Evolutionary conservation across 306 rosid genomes (phyloP).

Genomic region (Fragaria nilgerrensis): DNA sequence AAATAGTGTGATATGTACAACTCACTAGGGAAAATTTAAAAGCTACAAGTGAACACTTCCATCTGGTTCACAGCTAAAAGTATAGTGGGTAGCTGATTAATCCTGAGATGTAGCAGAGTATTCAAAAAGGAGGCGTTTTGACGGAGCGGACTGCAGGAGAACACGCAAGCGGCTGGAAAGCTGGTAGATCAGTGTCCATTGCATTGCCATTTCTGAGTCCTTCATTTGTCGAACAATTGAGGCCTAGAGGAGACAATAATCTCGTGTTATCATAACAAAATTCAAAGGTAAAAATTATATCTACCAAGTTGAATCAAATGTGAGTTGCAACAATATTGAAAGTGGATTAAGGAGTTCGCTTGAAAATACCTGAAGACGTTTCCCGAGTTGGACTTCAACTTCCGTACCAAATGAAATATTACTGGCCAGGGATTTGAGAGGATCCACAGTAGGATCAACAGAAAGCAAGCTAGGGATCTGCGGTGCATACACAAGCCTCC

Average conservation of each 20-base stretch:
- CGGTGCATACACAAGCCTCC: conserved; percentile 83
- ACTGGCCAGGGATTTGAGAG: conserved; percentile 66
- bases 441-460: conserved; percentile 57
- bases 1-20: conserved; percentile 29
- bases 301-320: background rate
- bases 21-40: too few species aligned
- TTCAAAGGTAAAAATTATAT: background rate
- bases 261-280: background rate
- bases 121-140: conserved; percentile 69
- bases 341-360: conserved; percentile 14
- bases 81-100: conserved; percentile 22
- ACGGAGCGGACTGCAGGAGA: conserved; percentile 69
- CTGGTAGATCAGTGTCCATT: conserved; percentile 87
- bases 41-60: background rate
- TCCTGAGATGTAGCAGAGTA: conserved; percentile 76
- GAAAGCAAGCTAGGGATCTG: conserved; percentile 75
- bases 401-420: conserved; percentile 84
- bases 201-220: conserved; percentile 89
- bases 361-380: conserved; percentile 71
- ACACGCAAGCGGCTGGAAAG: conserved; percentile 74
- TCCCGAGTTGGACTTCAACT: conserved; percentile 93
- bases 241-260: conserved; percentile 44
- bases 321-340: background rate
- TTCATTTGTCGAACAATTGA: conserved; percentile 85
- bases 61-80: background rate